phyloP scores from a whole-genome alignment of 176 grass and related monocot genomes.

The Rhynchospora breviuscula region DNA sequence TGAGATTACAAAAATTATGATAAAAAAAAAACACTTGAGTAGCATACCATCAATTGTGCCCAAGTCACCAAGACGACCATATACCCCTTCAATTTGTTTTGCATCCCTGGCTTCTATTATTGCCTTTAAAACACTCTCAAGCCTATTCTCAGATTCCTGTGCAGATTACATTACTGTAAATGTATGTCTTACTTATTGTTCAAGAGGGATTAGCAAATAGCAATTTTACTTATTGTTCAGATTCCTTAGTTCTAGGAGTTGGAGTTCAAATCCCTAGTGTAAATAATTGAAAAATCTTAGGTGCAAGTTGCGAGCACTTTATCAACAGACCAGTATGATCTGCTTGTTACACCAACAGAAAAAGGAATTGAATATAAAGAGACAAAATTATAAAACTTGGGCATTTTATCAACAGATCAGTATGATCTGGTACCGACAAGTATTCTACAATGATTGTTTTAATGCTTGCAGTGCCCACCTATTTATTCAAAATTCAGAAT shows the following conservation, averaged over 20 bases:
- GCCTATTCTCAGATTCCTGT: slow-evolving; percentile 73
- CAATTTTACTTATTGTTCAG: no score
- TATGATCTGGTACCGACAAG: neutral
- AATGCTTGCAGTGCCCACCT: neutral
- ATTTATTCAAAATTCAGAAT: neutral
- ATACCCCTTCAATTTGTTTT: slow-evolving; percentile 88
- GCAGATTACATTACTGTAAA: slow-evolving; percentile 59
- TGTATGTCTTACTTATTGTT: slow-evolving; percentile 77
- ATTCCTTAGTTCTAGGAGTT: neutral
- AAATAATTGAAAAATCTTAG: neutral
- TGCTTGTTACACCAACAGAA: neutral
- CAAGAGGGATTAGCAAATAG: slow-evolving; percentile 50
- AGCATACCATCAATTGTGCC: slow-evolving; percentile 86
- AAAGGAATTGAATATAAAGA: neutral
- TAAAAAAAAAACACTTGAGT: neutral
- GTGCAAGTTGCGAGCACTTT: no score
- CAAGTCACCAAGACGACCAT: slow-evolving; percentile 87
- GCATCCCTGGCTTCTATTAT: slow-evolving; percentile 89
- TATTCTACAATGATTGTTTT: neutral
- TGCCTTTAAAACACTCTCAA: slow-evolving; percentile 66
- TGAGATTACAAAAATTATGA: slow-evolving; percentile 2
- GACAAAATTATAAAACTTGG: slow-evolving; percentile 4
- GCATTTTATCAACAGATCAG: neutral
- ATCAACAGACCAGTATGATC: neutral
- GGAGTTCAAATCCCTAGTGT: neutral